Base-by-base conservation (phyloP, 805 yeast species). In the Diddensiella santjacobensis region DNA sequence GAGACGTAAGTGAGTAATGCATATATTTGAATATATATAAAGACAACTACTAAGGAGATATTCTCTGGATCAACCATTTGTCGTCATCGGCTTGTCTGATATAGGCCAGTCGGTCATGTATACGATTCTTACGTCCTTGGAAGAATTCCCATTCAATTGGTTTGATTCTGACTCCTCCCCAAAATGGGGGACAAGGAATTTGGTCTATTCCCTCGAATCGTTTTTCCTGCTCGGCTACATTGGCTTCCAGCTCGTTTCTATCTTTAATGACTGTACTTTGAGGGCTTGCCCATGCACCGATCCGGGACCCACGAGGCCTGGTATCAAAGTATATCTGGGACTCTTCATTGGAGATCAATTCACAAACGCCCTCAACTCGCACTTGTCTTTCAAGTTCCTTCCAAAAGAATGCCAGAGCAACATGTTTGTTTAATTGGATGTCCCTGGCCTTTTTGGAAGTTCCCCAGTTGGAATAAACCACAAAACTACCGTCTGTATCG, bases 261-360 rank as follows among this genome's bases (percentile, higher is more conserved):
- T 71, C 65, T 11, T 63, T 59, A 31, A 90, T 72, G 2, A 71
- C 74, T 46, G 77, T 73, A 29, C 90, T 80, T 71, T 93, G 99
- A 3, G 95, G 95, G 23, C 95, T 83, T 0, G 97, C 85, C 96
- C 96, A 90, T 0, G 99, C 99, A 24, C 99, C 98, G 52, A 93
- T 81, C 62, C 85, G 82, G 24, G 96, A 85, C 4, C 95, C 97
- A 50, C 96, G 74, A 33, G 99, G 99, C 62, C 99, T 77, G 0
- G 96, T 84, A 44, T 78, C 75, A 68, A 80, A 93, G 68, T 93
- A 93, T 42, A 83, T 73, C 57, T 83, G 80, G 3, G 87, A 78
- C 24, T 84, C 87, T 58, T 85, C 90, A 49, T 81, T 72, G 22
- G 80, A 72, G 38, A 90, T 85, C 52, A 74, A 77, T 65, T 86